These are phyloP conservation scores for Rhizophagus prolifer DNA, from an alignment of 192 early-diverging fungal species.

Conservation along the genomic window DNA sequence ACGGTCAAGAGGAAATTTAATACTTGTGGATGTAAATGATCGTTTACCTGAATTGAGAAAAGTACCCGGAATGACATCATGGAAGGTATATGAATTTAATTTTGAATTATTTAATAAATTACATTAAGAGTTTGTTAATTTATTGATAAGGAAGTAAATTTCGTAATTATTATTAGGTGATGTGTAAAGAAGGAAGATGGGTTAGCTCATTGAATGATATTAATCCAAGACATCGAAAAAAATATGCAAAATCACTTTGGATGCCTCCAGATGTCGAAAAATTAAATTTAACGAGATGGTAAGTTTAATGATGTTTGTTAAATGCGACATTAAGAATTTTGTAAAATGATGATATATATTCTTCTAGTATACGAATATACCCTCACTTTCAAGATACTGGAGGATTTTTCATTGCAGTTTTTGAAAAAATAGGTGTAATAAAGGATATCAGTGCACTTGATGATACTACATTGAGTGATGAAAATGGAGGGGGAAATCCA, in stretches of 20 bases:
- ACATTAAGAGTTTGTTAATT: no score
- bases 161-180: slow-evolving; percentile 42
- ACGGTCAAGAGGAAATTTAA: slow-evolving; percentile 63
- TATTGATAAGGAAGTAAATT: no score
- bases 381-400: slow-evolving; percentile 96
- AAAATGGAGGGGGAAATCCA: slow-evolving; percentile 25
- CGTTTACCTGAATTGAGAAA: slow-evolving; percentile 80
- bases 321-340: background rate
- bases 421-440: slow-evolving; percentile 81
- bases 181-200: slow-evolving; percentile 66
- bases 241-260: slow-evolving; percentile 60
- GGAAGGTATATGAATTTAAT: slow-evolving; percentile 64
- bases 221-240: slow-evolving; percentile 38
- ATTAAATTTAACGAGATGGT: slow-evolving; percentile 68
- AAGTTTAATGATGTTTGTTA: slow-evolving; percentile 32
- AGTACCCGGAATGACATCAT: slow-evolving; percentile 75
- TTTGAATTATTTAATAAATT: no score
- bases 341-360: background rate
- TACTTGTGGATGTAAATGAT: slow-evolving; percentile 83
- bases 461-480: slow-evolving; percentile 37
- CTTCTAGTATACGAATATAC: slow-evolving; percentile 78
- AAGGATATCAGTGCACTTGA: slow-evolving; percentile 55
- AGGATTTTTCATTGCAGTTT: slow-evolving; percentile 97
- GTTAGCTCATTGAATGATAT: slow-evolving; percentile 53
- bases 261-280: slow-evolving; percentile 59